phyloP scores from a whole-genome alignment of 805 yeast genomes.

The Spathaspora passalidarum region DNA sequence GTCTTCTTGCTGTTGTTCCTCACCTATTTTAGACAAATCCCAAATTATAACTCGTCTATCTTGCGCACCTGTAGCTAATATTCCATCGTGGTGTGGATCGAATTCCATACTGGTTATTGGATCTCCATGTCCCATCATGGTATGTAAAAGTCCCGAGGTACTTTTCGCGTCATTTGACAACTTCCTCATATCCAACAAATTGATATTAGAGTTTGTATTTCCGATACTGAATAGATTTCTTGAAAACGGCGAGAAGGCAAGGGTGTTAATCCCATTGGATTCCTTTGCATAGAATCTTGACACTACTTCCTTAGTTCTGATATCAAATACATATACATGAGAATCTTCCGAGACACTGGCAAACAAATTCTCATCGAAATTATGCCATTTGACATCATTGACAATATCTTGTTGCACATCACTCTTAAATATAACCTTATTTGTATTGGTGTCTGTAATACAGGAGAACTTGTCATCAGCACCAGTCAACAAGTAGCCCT shows the following conservation, averaged over 20 bases:
- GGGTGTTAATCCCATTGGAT: conserved; percentile 51
- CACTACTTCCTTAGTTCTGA: conserved; percentile 34
- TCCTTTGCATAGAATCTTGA: conserved; percentile 22
- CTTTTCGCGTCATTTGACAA: conserved; percentile 15
- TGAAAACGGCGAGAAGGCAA: conserved; percentile 65
- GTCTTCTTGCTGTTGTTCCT: conserved; percentile 82
- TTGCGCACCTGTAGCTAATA: conserved; percentile 71
- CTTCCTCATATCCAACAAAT: conserved; percentile 61
- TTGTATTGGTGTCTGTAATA: conserved; percentile 48
- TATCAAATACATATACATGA: conserved; percentile 52
- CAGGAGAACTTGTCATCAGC: conserved; percentile 68
- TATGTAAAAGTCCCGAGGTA: conserved; percentile 47
- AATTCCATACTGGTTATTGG: conserved; percentile 72
- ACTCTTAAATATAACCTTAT: conserved; percentile 12
- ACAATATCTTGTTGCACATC: conserved; percentile 54
- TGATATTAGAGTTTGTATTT: conserved; percentile 63
- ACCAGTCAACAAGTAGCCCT: conserved; percentile 54
- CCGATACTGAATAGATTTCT: conserved; percentile 64
- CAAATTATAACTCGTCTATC: conserved; percentile 78
- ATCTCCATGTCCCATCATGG: conserved; percentile 79
- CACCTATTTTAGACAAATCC: conserved; percentile 79
- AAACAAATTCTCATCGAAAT: conserved; percentile 46
- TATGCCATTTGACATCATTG: conserved; percentile 76
- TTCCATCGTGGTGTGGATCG: conserved; percentile 74
- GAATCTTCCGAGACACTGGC: conserved; percentile 78